A percentile compares a stretch with the other conserved stretches of the same genome.
phyloP scores from a whole-genome alignment of 73 alveolate species.

The Symbiodinium pilosum region DNA sequence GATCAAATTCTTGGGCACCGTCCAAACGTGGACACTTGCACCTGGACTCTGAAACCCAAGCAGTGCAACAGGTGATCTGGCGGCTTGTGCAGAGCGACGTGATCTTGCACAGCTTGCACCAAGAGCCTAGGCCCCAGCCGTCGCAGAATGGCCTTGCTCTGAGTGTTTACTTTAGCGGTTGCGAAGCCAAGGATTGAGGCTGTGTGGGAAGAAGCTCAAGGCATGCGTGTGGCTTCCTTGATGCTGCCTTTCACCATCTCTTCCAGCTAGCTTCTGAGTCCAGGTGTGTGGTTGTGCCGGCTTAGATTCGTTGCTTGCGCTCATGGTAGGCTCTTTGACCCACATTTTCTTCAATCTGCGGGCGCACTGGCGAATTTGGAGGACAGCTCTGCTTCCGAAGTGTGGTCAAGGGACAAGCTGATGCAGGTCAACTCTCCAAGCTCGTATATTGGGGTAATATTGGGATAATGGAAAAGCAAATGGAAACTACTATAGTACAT shows the following conservation, averaged over 20 bases:
- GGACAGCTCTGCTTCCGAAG: slow-evolving; percentile 17
- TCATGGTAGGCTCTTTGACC: slow-evolving; percentile 54
- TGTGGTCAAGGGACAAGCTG: too few relatives aligned
- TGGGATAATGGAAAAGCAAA: not conserved
- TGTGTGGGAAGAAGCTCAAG: slow-evolving; percentile 91
- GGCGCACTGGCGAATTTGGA: slow-evolving; percentile 83
- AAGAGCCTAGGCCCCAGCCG: not conserved
- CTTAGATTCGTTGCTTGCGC: too few relatives aligned
- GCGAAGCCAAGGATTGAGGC: slow-evolving; percentile 40
- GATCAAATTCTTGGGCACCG: too few relatives aligned
- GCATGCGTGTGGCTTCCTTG: not conserved
- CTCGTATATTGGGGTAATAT: too few relatives aligned
- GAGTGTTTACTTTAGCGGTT: not conserved
- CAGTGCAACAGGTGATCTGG: slow-evolving; percentile 71
- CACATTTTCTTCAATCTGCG: slow-evolving; percentile 83
- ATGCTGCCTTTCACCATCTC: too few relatives aligned
- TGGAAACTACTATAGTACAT: too few relatives aligned
- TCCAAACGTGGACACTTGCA: too few relatives aligned
- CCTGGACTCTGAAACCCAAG: too few relatives aligned
- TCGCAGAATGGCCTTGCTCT: not conserved
- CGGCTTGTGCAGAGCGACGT: slow-evolving; percentile 80
- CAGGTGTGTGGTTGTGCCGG: not conserved
- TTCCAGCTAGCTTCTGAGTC: too few relatives aligned
- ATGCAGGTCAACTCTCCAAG: too few relatives aligned
- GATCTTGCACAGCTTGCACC: slow-evolving; percentile 84